Evolutionary conservation across 2,329 filamentous ascomycete species (phyloP), one percentile per base, ranked within the genome.

Genomic region (Amesomyces nigricolor): DNA sequence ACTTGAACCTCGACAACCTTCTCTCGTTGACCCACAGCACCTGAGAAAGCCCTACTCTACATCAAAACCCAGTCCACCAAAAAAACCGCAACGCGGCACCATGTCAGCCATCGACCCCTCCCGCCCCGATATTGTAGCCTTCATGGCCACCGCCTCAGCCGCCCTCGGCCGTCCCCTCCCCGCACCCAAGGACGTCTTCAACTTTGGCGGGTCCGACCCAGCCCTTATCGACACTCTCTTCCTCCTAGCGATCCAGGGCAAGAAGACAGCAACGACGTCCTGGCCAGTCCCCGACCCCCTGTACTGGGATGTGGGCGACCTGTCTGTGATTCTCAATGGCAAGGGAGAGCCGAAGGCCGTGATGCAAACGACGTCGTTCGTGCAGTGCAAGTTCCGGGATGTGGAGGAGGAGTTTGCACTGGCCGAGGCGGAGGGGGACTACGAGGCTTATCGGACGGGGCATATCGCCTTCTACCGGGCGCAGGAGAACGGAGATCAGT

Each of bases 261-360:
- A 63, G 26, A 68, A 68, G 52, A 62, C 65, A 6, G 65, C 65
- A 17, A 67, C 66, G 2, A 66, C 65, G 4, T 66, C 66, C 14
- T 68, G 63, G 63, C 66, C 66, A 1, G 52, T 66, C 8, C 66
- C 65, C 0, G 35, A 60, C 2, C 64, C 66, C 5, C 53, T 67
- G 6, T 59, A 66, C 54, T 67, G 66, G 66, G 63, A 57, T 9
- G 54, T 58, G 6, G 66, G 64, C 13, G 66, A 68, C 51, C 56
- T 65, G 13, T 66, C 65, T 0, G 62, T 68, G 16, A 67, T 68
- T 29, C 57, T 68, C 7, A 59, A 67, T 55, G 62, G 66, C 29
- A 39, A 53, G 11, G 61, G 61, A 2, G 45, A 39, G 13, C 66
- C 66, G 0, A 58, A 42, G 2, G 66, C 65, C 2, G 51, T 67